Evolutionary conservation across 2,329 filamentous ascomycete genomes (phyloP).

Genomic region (Claviceps arundinis): DNA sequence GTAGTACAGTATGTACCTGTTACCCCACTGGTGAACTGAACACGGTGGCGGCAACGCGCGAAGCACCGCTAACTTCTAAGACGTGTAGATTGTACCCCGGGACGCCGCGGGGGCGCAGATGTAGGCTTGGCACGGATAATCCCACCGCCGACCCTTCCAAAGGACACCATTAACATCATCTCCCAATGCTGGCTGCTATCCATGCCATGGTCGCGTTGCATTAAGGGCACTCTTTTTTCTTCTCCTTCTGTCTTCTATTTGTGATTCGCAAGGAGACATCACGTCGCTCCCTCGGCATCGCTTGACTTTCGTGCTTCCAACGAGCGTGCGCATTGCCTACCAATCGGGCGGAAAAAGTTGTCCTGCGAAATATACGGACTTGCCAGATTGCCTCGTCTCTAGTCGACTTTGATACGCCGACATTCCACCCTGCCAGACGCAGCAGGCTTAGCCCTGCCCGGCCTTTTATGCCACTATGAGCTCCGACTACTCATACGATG

Average conservation of each 20-base stretch:
- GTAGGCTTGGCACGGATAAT: slow-evolving; percentile 17
- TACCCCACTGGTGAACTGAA: slow-evolving; percentile 10
- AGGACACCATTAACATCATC: slow-evolving; percentile 5
- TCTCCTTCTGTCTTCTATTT: not conserved
- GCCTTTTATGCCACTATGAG: slow-evolving; percentile 49
- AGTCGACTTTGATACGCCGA: not conserved
- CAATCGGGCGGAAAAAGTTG: not conserved
- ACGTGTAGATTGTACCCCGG: not conserved
- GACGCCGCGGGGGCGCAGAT: no score
- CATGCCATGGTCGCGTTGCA: not conserved
- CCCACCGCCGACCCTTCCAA: slow-evolving; percentile 14
- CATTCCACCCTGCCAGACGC: slow-evolving; percentile 2
- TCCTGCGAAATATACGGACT: not conserved
- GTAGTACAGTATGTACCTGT: no score
- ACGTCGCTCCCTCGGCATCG: not conserved
- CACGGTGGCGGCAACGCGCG: slow-evolving; percentile 18
- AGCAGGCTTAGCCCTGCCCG: slow-evolving; percentile 23
- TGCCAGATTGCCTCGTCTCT: slow-evolving; percentile 2
- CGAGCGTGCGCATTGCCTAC: not conserved
- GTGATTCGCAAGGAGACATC: not conserved
- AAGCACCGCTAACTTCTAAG: not conserved
- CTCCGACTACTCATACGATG: slow-evolving; percentile 96
- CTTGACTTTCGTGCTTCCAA: no score
- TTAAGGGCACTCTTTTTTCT: not conserved
- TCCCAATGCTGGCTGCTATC: not conserved